phyloP scores from a whole-genome alignment of 2,329 filamentous ascomycete species.

The Neofusicoccum parvum region DNA sequence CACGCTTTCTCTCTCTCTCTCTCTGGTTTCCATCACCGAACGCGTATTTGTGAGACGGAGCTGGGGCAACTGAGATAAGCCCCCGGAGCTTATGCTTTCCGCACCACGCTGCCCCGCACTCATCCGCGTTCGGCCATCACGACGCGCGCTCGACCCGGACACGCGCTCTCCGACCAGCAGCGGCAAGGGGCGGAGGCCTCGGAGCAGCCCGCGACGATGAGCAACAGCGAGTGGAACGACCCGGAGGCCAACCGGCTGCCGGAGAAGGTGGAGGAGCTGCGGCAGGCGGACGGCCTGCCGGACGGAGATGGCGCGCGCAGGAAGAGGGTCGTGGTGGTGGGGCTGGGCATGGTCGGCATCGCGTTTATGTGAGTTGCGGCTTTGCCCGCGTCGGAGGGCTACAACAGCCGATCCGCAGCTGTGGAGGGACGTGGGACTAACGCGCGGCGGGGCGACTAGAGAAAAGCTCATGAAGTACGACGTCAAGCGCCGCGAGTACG shows the following conservation, averaged over 20 bases:
- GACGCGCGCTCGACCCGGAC: no score
- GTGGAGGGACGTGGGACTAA: background rate
- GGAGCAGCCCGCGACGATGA: constrained; percentile 29
- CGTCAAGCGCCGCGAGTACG: constrained; percentile 71
- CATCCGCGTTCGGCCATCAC: no score
- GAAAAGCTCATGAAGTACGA: constrained; percentile 90
- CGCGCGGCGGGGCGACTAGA: constrained; percentile 46
- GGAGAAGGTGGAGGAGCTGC: constrained; percentile 44
- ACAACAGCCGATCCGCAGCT: background rate
- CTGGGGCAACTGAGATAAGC: no score
- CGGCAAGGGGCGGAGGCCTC: no score
- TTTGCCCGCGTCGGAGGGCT: no score
- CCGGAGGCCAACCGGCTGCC: constrained; percentile 49
- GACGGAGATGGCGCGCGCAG: constrained; percentile 35
- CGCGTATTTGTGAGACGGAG: no score
- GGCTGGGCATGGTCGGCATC: constrained; percentile 89
- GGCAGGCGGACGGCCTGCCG: constrained; percentile 26
- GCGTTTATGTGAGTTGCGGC: constrained; percentile 73
- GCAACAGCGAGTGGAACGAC: constrained; percentile 50
- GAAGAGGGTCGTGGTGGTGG: constrained; percentile 79
- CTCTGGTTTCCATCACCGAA: no score
- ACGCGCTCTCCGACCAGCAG: no score
- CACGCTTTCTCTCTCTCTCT: no score
- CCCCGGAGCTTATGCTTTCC: no score
- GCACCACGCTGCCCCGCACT: no score